These are phyloP conservation scores for Ophiocordyceps sinensis DNA, from an alignment of 2,329 filamentous ascomycete species.

Conservation along the genomic window DNA sequence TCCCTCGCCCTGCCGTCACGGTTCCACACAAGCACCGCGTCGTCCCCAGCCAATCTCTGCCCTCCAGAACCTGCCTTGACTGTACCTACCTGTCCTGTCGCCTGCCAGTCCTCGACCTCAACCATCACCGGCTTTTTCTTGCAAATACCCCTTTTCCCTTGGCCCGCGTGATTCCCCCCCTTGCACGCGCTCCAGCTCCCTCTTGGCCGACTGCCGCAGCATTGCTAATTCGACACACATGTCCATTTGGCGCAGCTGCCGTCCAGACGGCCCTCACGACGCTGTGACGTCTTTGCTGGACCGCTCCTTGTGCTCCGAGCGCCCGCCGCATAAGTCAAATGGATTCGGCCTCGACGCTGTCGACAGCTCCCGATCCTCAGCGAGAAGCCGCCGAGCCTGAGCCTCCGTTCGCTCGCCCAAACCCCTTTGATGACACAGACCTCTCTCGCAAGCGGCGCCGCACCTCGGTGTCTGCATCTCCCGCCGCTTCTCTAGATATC, in stretches of 20 bases:
- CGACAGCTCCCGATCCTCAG: conserved; percentile 29
- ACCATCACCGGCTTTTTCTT: background rate
- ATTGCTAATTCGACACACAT: conserved; percentile 30
- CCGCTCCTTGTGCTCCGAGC: conserved; percentile 23
- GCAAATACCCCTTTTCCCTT: background rate
- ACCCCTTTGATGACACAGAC: conserved; percentile 48
- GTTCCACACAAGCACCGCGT: conserved; percentile 22
- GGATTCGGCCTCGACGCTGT: conserved; percentile 34
- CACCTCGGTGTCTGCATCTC: conserved; percentile 41
- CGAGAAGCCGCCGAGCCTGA: conserved; percentile 47
- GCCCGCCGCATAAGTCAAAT: conserved; percentile 31
- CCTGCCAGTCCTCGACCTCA: background rate
- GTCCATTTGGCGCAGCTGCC: conserved; percentile 39
- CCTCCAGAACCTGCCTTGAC: conserved; percentile 10
- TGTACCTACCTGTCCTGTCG: too few relatives aligned
- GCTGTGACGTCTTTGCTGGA: conserved; percentile 34
- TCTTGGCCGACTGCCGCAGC: conserved; percentile 1
- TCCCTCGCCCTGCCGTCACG: conserved; percentile 6
- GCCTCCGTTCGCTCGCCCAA: conserved; percentile 46
- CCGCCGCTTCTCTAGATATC: conserved; percentile 36
- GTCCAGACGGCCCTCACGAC: conserved; percentile 39
- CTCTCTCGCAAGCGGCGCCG: conserved; percentile 46
- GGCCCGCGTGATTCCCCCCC: background rate
- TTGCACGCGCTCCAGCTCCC: background rate
- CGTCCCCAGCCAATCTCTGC: conserved; percentile 17